Percentiles rank a stretch among this genome's conserved stretches.
Conservation (phyloP, 2,329 filamentous ascomycete species). For the Ploettnerulaceae sp. region DNA sequence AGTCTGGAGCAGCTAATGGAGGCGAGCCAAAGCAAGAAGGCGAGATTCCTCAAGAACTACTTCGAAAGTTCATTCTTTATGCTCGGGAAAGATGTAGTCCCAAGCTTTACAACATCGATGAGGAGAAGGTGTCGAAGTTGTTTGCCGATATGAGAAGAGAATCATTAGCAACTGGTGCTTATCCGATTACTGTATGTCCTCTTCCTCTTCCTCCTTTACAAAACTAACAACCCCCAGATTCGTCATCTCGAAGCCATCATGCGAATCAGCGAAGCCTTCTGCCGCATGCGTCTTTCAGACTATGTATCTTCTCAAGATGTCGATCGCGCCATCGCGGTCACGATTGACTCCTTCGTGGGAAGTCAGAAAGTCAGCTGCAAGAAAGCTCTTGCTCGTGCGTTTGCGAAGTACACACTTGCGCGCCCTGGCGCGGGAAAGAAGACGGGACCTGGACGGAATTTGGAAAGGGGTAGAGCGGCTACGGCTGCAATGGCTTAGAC, state of each 20-base stretch:
- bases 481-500: constrained; percentile 27
- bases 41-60: constrained; percentile 82
- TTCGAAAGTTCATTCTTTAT: constrained; percentile 96
- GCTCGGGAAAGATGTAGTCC: constrained; percentile 83
- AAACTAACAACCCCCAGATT: constrained; percentile 51
- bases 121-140: constrained; percentile 90
- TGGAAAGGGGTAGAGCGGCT: constrained; percentile 24
- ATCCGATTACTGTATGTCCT: constrained; percentile 85
- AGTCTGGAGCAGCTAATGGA: constrained; percentile 39
- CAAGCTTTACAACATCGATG: constrained; percentile 95
- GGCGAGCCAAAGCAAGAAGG: constrained; percentile 51
- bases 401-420: constrained; percentile 82
- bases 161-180: constrained; percentile 87
- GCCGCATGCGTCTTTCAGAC: constrained; percentile 95
- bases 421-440: constrained; percentile 32
- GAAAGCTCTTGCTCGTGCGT: constrained; percentile 88
- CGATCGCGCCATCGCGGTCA: constrained; percentile 93
- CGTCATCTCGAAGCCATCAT: constrained; percentile 98
- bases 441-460: constrained; percentile 23
- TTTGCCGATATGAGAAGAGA: constrained; percentile 97
- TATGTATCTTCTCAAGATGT: constrained; percentile 89
- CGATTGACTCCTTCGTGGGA: constrained; percentile 91
- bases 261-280: constrained; percentile 89
- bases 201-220: not conserved
- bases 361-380: constrained; percentile 98